Evolutionary conservation across 1,139 yeast genomes (phyloP), one percentile per base, ranked within the genome.

Genomic region (Nakaseomyces sp.): DNA sequence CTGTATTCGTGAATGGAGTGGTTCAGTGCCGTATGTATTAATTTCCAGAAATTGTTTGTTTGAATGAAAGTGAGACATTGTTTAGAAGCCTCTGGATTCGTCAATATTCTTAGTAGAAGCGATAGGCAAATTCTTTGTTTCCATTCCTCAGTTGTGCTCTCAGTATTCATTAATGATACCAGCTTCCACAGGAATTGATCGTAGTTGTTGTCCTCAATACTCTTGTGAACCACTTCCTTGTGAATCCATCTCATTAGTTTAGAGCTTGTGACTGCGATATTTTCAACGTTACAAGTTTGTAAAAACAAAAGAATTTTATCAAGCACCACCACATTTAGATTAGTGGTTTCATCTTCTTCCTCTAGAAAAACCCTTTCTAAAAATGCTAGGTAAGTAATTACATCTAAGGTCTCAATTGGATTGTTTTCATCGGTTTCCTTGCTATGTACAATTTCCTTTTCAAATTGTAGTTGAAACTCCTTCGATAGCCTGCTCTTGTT

Each of bases 1-100:
- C 88, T 73, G 45, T 76, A 79, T 49, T 85, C 95, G 55, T 83
- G 89, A 0, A 77, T 68, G 5, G 65, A 58, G 45, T 78, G 72
- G 12, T 72, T 70, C 31, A 86, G 64, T 0, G 87, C 84, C 12
- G 55, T 52, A 52, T 81, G 86, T 26, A 87, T 58, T 9, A 60
- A 54, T 9, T 50, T 43, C 94, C 95, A 87, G 57, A 82, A 86
- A 1, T 60, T 52, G 3, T 70, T 67, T 1, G 50, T 39, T 20
- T 61, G 54, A 4, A 79, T 51, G 2, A 70, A 52, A 0, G 46
- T 29, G 41, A 72, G 72, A 45, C 74, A 71, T 0, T 45, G 26
- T 1, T 43, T 29, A 16, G 65, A 54, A 0, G 42, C 26, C 1
- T 51, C 51, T 2, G 49, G 46, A 9, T 48, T 46, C 24, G 57